These are phyloP conservation scores for Russula griseocarnosa DNA, from an alignment of 768 basidiomycete species.

Conservation along the genomic window DNA sequence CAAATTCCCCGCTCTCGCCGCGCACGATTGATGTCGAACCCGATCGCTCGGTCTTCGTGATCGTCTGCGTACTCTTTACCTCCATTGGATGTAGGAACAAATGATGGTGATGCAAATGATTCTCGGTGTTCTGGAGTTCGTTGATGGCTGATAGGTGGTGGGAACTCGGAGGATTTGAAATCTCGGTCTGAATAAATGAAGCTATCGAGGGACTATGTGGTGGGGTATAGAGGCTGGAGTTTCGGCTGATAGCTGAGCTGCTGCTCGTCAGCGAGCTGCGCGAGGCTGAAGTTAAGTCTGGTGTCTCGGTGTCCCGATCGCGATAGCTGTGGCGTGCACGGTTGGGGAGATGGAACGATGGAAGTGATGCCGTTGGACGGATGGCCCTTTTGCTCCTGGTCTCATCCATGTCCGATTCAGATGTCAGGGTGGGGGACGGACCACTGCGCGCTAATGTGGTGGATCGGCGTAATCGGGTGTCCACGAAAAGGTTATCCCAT, in stretches of 20 bases:
- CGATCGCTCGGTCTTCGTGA: conserved; percentile 1
- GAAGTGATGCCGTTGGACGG: conserved; percentile 6
- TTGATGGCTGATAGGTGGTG: conserved; percentile 25
- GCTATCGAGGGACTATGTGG: conserved; percentile 25
- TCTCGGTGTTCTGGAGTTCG: conserved; percentile 14
- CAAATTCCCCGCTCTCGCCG: not conserved
- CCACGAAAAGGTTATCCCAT: not conserved
- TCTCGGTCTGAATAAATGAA: conserved; percentile 12
- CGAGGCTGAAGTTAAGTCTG: conserved; percentile 31
- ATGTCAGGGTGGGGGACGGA: conserved; percentile 5
- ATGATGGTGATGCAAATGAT: not conserved
- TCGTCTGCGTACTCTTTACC: conserved; percentile 1
- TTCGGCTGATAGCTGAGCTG: conserved; percentile 8
- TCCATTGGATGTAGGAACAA: not conserved
- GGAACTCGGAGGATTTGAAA: not conserved
- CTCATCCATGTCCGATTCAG: conserved; percentile 16
- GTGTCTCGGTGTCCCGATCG: conserved; percentile 10
- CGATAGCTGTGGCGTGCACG: conserved; percentile 4
- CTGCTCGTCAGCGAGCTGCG: conserved; percentile 32
- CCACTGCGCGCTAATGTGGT: not conserved
- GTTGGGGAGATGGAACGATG: conserved; percentile 12
- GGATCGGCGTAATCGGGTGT: not conserved
- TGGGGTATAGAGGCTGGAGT: conserved; percentile 25
- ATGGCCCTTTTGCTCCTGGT: not conserved
- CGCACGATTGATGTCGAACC: conserved; percentile 1